These are phyloP conservation scores for Massospora cicadina DNA, from an alignment of 371 early-diverging fungal species.

Conservation along the genomic window DNA sequence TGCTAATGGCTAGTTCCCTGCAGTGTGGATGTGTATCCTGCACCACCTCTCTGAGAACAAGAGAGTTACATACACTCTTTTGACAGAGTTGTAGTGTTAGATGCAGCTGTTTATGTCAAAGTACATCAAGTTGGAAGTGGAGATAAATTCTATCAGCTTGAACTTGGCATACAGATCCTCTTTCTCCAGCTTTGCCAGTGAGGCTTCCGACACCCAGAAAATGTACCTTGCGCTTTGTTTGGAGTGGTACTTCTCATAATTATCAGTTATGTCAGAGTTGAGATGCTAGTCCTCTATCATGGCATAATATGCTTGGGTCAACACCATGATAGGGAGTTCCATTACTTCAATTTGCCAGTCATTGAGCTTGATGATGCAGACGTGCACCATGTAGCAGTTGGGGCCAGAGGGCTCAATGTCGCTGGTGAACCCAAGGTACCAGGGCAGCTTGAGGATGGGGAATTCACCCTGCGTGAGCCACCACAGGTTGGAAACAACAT, in stretches of 20 bases:
- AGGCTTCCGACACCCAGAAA: constrained; percentile 48
- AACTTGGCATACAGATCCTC: constrained; percentile 72
- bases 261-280: constrained; percentile 16
- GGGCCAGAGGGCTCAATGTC: constrained; percentile 14
- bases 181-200: constrained; percentile 47
- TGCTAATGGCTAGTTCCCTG: too few species aligned
- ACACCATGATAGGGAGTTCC: constrained; percentile 88
- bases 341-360: constrained; percentile 72
- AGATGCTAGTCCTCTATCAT: constrained; percentile 53
- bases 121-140: constrained; percentile 90
- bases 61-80: too few species aligned
- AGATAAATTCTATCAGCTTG: constrained; percentile 52
- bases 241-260: constrained; percentile 68
- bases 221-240: constrained; percentile 68
- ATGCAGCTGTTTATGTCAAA: constrained; percentile 87
- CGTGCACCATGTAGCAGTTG: constrained; percentile 46
- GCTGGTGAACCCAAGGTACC: constrained; percentile 89
- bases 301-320: constrained; percentile 94
- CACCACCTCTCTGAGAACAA: too few species aligned
- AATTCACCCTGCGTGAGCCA: constrained; percentile 67
- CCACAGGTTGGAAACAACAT: constrained; percentile 81
- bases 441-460: constrained; percentile 71
- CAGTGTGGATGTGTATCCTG: too few species aligned
- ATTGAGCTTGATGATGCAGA: constrained; percentile 45
- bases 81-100: constrained; percentile 64